phyloP scores from a whole-genome alignment of 352 stramenopile genomes.

The Phytophthora niederhauseri region DNA sequence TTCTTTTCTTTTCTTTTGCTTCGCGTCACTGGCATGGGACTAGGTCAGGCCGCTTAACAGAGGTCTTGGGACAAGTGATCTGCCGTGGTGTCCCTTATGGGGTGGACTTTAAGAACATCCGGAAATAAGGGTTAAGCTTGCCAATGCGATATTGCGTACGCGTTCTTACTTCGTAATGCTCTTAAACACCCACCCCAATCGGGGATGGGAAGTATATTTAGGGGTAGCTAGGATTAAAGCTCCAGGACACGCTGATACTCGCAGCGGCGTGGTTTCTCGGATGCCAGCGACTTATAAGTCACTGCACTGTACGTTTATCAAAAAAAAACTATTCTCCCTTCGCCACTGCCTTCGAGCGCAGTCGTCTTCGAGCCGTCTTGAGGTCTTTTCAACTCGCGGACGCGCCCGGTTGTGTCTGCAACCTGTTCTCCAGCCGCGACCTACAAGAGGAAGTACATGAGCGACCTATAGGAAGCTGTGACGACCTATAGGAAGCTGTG shows the following conservation, averaged over 20 bases:
- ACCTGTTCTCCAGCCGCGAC: no score
- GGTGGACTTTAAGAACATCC: background rate
- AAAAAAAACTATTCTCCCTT: background rate
- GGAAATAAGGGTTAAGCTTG: background rate
- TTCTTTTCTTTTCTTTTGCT: background rate
- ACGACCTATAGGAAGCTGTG: no score
- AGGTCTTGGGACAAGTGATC: background rate
- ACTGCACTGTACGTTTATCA: background rate
- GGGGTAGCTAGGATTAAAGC: background rate
- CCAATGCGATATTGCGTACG: background rate
- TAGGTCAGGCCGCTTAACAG: no score
- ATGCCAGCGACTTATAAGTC: background rate
- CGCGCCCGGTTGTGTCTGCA: no score
- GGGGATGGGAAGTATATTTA: no score
- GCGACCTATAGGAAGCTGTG: no score
- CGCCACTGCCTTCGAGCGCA: no score
- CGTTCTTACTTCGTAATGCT: background rate
- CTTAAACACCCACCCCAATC: conserved; percentile 6
- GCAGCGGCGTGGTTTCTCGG: no score
- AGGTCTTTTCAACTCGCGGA: no score
- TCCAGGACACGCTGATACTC: background rate
- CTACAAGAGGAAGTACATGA: no score
- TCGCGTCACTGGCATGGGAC: background rate
- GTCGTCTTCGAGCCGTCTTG: no score
- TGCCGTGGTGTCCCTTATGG: background rate